Evolutionary conservation across 164 flowering plant genomes (phyloP), one percentile per base, ranked within the genome.

Genomic region (Vitis vinifera): DNA sequence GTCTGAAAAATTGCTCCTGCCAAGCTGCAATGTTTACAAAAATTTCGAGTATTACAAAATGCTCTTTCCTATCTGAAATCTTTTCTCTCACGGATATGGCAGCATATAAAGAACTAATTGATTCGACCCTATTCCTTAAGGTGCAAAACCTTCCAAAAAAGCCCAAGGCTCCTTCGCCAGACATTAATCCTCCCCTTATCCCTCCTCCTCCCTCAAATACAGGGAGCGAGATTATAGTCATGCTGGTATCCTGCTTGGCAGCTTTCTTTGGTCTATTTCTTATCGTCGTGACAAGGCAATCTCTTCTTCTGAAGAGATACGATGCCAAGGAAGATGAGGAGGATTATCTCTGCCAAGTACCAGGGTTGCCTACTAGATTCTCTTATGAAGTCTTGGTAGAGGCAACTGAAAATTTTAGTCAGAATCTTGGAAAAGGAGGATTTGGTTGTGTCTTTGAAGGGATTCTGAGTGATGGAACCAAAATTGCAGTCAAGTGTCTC

Each of bases 381-480:
- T 63, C 72, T 49, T 57, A 64, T 16, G 50, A 64, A 6, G 59
- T 63, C 0, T 48, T 74, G 48, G 47, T 19, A 5, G 55, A 8
- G 11, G 59, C 63, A 23, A 69, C 72, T 14, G 67, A 58, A 6
- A 69, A 60, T 55, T 73, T 73, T 51, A 14, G 47, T 62, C 15
- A 16, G 10, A 66, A 73, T 51, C 68, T 72, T 56, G 80, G 77
- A 8, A 55, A 66, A 65, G 80, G 80, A 65, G 77, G 80, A 51
- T 77, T 69, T 51, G 80, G 80, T 1, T 49, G 77, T 77, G 77
- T 77, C 4, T 73, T 59, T 52, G 59, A 73, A 66, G 80, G 76
- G 15, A 62, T 57, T 12, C 44, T 77, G 51, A 8, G 29, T 14
- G 52, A 63, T 65, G 76, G 76, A 29, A 63, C 59, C 17, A 59